Evolutionary conservation across 352 stramenopile species (phyloP).

Genomic region (Thraustochytrium sp.): DNA sequence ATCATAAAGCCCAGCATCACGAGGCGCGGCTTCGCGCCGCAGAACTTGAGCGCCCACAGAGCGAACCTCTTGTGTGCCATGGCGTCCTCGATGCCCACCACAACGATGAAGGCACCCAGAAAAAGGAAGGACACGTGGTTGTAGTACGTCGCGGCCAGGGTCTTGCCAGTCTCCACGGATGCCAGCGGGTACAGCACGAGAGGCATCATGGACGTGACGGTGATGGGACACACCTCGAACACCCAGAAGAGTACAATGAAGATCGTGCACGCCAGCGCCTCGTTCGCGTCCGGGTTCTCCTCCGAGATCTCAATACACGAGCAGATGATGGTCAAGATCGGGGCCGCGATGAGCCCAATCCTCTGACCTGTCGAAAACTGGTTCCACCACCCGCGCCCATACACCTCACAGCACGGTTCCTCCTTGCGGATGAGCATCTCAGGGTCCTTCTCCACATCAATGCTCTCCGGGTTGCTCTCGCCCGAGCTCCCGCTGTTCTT

Average conservation of each 20-base stretch:
- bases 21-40: background rate
- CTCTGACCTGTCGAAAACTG: background rate
- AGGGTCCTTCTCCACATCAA: too few relatives aligned
- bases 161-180: background rate
- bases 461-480: too few relatives aligned
- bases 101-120: background rate
- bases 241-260: background rate
- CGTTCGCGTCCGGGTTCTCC: constrained; percentile 9
- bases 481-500: too few relatives aligned
- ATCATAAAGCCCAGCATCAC: constrained; percentile 8
- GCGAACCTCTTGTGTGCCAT: background rate
- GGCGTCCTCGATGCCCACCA: background rate
- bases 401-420: too few relatives aligned
- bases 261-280: background rate
- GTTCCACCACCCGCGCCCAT: too few relatives aligned
- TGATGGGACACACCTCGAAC: background rate
- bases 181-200: background rate
- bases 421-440: too few relatives aligned
- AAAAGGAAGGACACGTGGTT: constrained; percentile 14
- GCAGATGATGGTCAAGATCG: background rate
- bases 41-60: background rate
- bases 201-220: background rate
- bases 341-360: background rate
- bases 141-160: background rate
- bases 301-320: background rate